Evolutionary conservation across 2,329 filamentous ascomycete species (phyloP), one percentile per base, ranked within the genome.

Genomic region (Zymoseptoria brevis): DNA sequence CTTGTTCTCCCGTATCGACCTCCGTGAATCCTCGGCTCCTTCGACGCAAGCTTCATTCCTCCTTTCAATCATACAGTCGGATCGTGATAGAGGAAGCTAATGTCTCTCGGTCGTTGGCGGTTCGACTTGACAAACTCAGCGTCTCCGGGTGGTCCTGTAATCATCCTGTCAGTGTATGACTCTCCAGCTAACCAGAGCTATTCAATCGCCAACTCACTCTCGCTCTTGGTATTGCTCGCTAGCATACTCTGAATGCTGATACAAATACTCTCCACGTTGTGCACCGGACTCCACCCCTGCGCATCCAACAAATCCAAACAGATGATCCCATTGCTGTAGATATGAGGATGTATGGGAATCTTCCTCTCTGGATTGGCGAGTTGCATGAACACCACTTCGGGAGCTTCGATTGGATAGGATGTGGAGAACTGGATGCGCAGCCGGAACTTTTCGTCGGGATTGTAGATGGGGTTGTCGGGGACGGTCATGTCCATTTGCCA

Each of bases 201-300:
- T 5, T 29, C 30, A 26, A 4, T n/a, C 11, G 19, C 21, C 16
- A 24, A 65, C 68, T 62, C 55, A 70, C 94, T 82, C 76, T 97
- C 92, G 69, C 93, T 87, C 76, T 92, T 93, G 9, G 84, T 87
- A 74, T 99, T 99, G 62, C 93, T 91, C 1, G 94, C 96, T 71
- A 99, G 76, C 94, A 99, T 99, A 77, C 90, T 96, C 76, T 99
- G 94, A 57, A 99, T 83, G 74, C 90, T 96, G 84, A 99, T 94
- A 78, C 91, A 96, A 24, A 99, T 87, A 70, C 89, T 96, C 78
- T 97, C 93, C 8, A 96, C 94, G 60, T 93, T 96, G 73, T 99
- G 94, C 0, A 99, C 93, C 0, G 94, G 94, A 53, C 88, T 94
- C 94, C 94, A 99, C 58, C 94, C 94, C 64, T 90, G 87, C 8